Conservation (phyloP, 202 grass and related monocot species). For the Bolboschoenoplectus hybrid region DNA sequence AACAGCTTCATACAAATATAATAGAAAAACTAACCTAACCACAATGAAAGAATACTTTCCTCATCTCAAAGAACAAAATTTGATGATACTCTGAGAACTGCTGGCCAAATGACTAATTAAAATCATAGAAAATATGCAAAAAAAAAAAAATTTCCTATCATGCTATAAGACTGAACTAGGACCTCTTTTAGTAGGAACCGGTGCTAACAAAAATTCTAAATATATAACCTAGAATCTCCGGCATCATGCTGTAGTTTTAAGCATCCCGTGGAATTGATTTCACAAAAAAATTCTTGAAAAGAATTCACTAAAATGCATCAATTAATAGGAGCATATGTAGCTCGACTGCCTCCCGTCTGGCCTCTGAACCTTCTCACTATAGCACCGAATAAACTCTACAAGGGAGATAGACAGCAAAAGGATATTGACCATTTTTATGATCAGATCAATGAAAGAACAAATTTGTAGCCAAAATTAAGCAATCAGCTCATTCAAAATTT, state of each 20-base stretch:
- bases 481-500: constrained; percentile 22
- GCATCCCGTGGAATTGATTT: constrained; percentile 9
- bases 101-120: neutral
- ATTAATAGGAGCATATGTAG: constrained; percentile 49
- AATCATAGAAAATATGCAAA: neutral
- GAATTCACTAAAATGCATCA: constrained; percentile 34
- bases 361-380: constrained; percentile 46
- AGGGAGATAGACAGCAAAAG: constrained; percentile 38
- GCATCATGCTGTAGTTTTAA: neutral
- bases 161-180: constrained; percentile 12
- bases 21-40: neutral
- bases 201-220: constrained; percentile 15
- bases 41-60: neutral
- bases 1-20: neutral
- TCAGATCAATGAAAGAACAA: neutral
- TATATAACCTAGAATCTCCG: constrained; percentile 19
- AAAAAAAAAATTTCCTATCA: neutral
- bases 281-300: neutral
- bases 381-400: constrained; percentile 61
- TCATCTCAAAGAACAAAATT: constrained; percentile 33
- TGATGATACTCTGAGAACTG: neutral
- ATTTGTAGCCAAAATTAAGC: constrained; percentile 10
- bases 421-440: constrained; percentile 3
- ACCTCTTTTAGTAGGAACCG: constrained; percentile 20
- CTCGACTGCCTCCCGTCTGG: constrained; percentile 48